These are phyloP conservation scores for Dryadomyces quercus-mongolicae DNA, from an alignment of 2,329 filamentous ascomycete genomes.

Conservation along the genomic window DNA sequence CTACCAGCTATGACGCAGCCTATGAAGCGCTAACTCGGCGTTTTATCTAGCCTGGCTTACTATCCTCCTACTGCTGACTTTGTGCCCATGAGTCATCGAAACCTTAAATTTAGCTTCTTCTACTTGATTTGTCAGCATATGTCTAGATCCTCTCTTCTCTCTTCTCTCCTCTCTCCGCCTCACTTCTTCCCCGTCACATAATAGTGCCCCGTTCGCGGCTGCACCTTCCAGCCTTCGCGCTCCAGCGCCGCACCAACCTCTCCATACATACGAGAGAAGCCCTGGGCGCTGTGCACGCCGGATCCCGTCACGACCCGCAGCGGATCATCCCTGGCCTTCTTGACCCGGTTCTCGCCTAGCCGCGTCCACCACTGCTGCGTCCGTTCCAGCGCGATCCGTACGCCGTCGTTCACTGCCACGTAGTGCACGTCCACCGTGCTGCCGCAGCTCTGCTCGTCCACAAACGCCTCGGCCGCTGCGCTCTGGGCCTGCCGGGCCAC, in stretches of 20 bases:
- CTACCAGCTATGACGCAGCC: too few relatives aligned
- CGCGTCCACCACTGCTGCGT: slow-evolving; percentile 66
- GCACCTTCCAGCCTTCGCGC: slow-evolving; percentile 72
- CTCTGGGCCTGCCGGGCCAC: slow-evolving; percentile 46
- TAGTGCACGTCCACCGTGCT: slow-evolving; percentile 78
- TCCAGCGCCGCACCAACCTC: slow-evolving; percentile 67
- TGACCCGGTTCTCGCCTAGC: slow-evolving; percentile 51
- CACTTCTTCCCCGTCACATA: slow-evolving; percentile 47
- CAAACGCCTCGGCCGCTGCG: slow-evolving; percentile 57
- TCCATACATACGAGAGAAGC: slow-evolving; percentile 63
- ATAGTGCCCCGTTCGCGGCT: slow-evolving; percentile 58
- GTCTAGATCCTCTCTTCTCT: neutral
- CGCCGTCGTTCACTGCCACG: slow-evolving; percentile 67
- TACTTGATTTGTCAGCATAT: too few relatives aligned
- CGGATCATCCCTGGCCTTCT: slow-evolving; percentile 32
- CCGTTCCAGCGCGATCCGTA: slow-evolving; percentile 59
- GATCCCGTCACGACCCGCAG: slow-evolving; percentile 72
- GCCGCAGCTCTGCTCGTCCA: slow-evolving; percentile 52
- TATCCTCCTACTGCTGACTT: too few relatives aligned
- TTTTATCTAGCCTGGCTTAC: too few relatives aligned
- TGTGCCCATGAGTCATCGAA: too few relatives aligned
- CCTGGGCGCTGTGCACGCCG: slow-evolving; percentile 66
- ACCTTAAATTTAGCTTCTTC: too few relatives aligned
- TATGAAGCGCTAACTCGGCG: too few relatives aligned
- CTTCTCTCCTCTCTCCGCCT: neutral